These are phyloP conservation scores for Trifolium subterraneum DNA, from an alignment of 306 rosid genomes.

Conservation along the genomic window DNA sequence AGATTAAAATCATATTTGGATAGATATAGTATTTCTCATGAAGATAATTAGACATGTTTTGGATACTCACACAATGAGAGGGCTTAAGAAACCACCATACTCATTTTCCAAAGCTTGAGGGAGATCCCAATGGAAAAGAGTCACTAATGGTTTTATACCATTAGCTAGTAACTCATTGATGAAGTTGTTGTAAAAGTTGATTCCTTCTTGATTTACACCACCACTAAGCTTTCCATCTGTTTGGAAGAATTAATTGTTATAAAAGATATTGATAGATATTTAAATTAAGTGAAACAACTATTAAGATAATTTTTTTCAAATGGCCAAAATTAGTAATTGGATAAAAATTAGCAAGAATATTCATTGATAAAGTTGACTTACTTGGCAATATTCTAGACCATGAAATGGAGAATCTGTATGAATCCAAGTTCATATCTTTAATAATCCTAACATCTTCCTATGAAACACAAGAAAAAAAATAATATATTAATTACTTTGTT, in stretches of 20 bases:
- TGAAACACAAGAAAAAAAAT: not conserved
- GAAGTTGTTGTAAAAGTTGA: not conserved
- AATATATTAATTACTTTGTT: not conserved
- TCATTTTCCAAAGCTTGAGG: not conserved
- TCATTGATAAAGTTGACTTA: not conserved
- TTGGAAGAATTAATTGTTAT: not conserved
- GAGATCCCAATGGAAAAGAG: not conserved
- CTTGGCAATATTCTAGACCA: constrained; percentile 22
- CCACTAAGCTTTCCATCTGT: constrained; percentile 17
- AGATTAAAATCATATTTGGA: not conserved
- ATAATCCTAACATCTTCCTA: constrained; percentile 5
- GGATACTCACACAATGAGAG: not conserved
- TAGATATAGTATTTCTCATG: not conserved
- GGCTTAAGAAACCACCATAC: not conserved
- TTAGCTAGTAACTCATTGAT: not conserved
- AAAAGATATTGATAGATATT: not conserved
- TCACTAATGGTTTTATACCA: not conserved
- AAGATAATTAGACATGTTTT: not conserved
- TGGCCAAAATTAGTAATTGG: too few relatives aligned
- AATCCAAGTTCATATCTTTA: constrained; percentile 8
- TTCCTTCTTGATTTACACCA: constrained; percentile 20
- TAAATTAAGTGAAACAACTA: too few relatives aligned
- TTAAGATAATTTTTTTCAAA: too few relatives aligned
- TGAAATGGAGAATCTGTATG: constrained; percentile 11
- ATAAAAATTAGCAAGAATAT: not conserved